Conservation (phyloP, 306 rosid species). For the Glycine tomentella region DNA sequence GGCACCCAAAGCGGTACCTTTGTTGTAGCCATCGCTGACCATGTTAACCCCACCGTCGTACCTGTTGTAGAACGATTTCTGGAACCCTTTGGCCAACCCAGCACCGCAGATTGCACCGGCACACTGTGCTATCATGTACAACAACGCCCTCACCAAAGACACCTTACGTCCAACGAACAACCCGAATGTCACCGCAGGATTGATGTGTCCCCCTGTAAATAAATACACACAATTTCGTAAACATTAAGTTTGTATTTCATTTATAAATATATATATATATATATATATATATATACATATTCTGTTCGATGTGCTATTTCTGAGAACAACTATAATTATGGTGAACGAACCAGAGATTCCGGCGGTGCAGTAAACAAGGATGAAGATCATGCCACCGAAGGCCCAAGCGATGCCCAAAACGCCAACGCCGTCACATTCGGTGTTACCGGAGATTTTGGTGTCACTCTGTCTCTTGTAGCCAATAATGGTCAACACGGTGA, state of each 20-base stretch:
- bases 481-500: conserved; percentile 84
- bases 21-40: conserved; percentile 59
- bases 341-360: conserved; percentile 76
- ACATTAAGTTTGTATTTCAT: no score
- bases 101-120: conserved; percentile 81
- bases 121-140: conserved; percentile 82
- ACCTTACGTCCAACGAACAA: conserved; percentile 78
- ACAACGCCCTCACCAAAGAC: conserved; percentile 71
- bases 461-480: conserved; percentile 68
- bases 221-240: no score
- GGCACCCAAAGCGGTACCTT: conserved; percentile 86
- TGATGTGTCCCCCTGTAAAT: conserved; percentile 81
- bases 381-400: conserved; percentile 97
- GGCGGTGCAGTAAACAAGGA: conserved; percentile 99
- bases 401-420: conserved; percentile 96
- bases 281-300: no score
- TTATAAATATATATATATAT: no score
- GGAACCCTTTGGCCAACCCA: conserved; percentile 86
- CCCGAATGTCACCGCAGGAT: conserved; percentile 93
- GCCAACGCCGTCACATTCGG: conserved; percentile 79
- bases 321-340: no score
- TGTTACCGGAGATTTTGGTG: background rate
- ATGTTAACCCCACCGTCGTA: conserved; percentile 75
- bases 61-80: conserved; percentile 57
- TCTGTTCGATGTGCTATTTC: no score